phyloP scores from a whole-genome alignment of 495 filamentous ascomycete genomes.

The Mycothermus thermophilus region DNA sequence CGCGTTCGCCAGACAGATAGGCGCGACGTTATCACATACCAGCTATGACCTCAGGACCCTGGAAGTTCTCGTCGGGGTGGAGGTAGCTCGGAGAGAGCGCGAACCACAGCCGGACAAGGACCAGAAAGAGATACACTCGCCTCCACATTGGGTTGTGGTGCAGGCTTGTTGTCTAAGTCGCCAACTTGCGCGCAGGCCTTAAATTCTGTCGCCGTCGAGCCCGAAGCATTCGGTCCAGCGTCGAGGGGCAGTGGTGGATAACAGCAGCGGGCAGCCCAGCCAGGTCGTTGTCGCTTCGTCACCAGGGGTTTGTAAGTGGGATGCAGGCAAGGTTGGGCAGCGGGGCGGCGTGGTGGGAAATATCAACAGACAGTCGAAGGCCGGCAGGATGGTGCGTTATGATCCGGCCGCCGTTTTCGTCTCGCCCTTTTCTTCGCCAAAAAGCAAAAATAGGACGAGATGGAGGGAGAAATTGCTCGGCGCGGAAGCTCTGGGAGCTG shows the following conservation, averaged over 20 bases:
- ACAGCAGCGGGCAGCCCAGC: constrained; percentile 2
- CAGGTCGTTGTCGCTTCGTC: no score
- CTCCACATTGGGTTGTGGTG: no score
- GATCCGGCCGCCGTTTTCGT: constrained; percentile 2
- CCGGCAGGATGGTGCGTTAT: constrained; percentile 4
- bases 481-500: constrained; percentile 3
- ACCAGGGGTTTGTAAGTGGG: no score
- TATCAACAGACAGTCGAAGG: not conserved
- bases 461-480: constrained; percentile 3
- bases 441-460: constrained; percentile 7
- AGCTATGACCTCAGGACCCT: constrained; percentile 91
- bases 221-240: constrained; percentile 12
- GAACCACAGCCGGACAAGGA: constrained; percentile 84
- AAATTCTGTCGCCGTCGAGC: constrained; percentile 2
- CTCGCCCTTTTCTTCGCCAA: not conserved
- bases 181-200: not conserved
- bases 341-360: constrained; percentile 7
- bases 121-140: constrained; percentile 70
- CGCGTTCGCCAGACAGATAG: not conserved
- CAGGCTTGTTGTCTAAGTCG: constrained; percentile 12
- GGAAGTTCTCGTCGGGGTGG: constrained; percentile 97
- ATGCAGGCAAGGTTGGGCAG: no score
- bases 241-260: no score
- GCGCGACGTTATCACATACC: constrained; percentile 42
- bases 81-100: constrained; percentile 90